These are phyloP conservation scores for Arctostaphylos glauca DNA, from an alignment of 148 eudicot species.

Conservation along the genomic window DNA sequence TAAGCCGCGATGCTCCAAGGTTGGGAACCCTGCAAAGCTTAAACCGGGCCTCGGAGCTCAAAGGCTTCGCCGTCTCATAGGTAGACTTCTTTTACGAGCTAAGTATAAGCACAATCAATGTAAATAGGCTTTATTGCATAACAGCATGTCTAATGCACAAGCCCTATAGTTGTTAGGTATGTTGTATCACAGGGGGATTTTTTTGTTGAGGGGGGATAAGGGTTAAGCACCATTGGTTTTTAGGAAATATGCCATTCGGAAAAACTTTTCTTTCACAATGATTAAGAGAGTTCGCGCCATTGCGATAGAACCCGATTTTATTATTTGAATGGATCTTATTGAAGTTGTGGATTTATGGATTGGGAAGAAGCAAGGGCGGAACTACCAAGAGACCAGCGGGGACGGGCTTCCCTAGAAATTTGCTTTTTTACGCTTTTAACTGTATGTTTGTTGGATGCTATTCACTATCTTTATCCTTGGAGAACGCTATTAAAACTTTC, in stretches of 20 bases:
- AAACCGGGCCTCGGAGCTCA: conserved; percentile 72
- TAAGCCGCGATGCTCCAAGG: conserved; percentile 56
- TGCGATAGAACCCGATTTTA: no score
- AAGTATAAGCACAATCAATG: conserved; percentile 48
- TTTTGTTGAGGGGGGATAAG: background rate
- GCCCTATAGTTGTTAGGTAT: background rate
- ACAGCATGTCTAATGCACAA: background rate
- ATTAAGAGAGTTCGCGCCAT: background rate
- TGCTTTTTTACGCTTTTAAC: no score
- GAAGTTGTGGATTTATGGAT: background rate
- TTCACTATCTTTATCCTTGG: no score
- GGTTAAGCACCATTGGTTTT: conserved; percentile 10
- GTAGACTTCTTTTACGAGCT: conserved; percentile 36
- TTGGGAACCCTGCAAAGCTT: conserved; percentile 52
- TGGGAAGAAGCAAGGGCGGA: background rate
- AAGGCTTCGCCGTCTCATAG: conserved; percentile 60
- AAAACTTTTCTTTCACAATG: background rate
- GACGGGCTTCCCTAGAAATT: no score
- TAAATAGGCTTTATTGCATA: conserved; percentile 40
- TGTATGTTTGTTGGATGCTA: no score
- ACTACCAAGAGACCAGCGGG: no score
- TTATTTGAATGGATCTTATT: background rate
- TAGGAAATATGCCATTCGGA: background rate
- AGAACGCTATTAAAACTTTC: no score
- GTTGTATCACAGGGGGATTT: background rate